Conservation (phyloP, 2,329 filamentous ascomycete species). For the Ophiostoma montium region DNA sequence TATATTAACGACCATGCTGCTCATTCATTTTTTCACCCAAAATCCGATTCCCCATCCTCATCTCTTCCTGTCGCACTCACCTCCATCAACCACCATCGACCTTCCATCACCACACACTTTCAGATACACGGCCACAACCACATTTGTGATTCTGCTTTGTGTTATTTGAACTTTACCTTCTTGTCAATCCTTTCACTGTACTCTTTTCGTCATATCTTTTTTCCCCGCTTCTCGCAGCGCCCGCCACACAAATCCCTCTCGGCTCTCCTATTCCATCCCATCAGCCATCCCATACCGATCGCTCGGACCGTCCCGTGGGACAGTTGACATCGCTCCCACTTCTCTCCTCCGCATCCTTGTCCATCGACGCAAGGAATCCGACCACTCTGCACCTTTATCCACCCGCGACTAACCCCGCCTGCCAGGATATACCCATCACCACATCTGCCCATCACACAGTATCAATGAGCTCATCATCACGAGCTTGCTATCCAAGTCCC, state of each 20-base stretch:
- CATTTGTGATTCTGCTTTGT: background rate
- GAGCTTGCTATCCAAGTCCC: background rate
- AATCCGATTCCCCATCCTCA: background rate
- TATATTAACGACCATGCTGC: background rate
- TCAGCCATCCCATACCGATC: background rate
- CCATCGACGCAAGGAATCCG: background rate
- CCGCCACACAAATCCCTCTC: background rate
- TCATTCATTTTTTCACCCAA: background rate
- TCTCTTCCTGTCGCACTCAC: background rate
- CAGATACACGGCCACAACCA: background rate
- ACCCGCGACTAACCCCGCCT: background rate
- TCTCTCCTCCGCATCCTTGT: background rate
- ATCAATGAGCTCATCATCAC: constrained; percentile 2
- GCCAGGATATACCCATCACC: background rate
- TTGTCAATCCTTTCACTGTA: constrained; percentile 5
- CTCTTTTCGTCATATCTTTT: background rate
- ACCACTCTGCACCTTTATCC: background rate
- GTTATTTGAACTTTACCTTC: background rate
- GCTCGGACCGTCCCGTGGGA: background rate
- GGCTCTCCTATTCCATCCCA: background rate
- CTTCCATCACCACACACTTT: background rate
- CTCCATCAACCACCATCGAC: background rate
- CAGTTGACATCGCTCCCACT: background rate
- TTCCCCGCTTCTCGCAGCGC: background rate
- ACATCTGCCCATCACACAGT: background rate